Conservation (phyloP, 2,329 filamentous ascomycete species). For the Botrytis galanthina region DNA sequence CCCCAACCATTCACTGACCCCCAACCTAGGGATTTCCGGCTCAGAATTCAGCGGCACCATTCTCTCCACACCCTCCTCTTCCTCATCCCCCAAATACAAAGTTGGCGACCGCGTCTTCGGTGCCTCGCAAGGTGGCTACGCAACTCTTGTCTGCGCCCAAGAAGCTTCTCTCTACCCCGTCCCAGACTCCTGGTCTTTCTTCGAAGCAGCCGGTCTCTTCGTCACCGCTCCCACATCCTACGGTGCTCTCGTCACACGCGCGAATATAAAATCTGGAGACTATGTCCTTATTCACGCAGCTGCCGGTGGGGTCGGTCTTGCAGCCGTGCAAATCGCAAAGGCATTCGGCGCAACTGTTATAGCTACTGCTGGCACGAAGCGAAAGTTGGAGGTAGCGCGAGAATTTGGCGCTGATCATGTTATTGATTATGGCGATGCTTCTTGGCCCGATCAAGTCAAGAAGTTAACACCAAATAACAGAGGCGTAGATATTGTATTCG, state of each 20-base stretch:
- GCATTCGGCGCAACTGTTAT: conserved; percentile 90
- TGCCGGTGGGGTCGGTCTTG: conserved; percentile 85
- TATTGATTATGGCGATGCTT: conserved; percentile 68
- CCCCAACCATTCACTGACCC: background rate
- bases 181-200: conserved; percentile 77
- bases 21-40: conserved; percentile 59
- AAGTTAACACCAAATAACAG: conserved; percentile 68
- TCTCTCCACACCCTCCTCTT: conserved; percentile 58
- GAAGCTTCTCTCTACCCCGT: conserved; percentile 71
- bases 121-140: conserved; percentile 80
- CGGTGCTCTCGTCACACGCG: conserved; percentile 75
- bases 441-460: conserved; percentile 69
- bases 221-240: conserved; percentile 92
- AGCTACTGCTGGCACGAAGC: conserved; percentile 77
- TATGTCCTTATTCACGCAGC: conserved; percentile 89
- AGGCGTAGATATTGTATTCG: conserved; percentile 87
- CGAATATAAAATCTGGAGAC: conserved; percentile 74
- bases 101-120: conserved; percentile 84
- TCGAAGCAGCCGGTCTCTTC: conserved; percentile 83
- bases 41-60: conserved; percentile 83
- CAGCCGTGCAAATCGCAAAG: conserved; percentile 92
- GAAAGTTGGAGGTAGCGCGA: conserved; percentile 77
- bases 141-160: conserved; percentile 66
- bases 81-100: conserved; percentile 60
- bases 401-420: conserved; percentile 82